phyloP scores from a whole-genome alignment of 768 basidiomycete species.

The Mycena kentingensis region DNA sequence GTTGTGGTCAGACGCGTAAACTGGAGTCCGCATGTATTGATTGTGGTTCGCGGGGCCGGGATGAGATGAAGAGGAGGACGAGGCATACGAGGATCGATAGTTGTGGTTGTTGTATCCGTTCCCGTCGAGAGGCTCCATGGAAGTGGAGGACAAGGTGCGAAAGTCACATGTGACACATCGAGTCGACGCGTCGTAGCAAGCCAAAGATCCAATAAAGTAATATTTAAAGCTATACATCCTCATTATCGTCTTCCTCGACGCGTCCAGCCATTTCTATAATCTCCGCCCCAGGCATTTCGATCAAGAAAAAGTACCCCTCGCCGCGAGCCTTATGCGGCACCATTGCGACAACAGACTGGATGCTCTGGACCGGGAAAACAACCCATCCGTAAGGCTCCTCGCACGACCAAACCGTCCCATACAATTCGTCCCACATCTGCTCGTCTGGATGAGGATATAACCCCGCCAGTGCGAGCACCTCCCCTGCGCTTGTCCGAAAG shows the following conservation, averaged over 20 bases:
- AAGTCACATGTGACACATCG: not conserved
- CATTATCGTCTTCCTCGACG: not conserved
- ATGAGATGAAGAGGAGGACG: not conserved
- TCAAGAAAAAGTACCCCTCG: slow-evolving; percentile 2
- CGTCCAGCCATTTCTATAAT: not conserved
- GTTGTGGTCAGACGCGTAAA: too few species aligned
- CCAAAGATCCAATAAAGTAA: not conserved
- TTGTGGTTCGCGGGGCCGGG: too few species aligned
- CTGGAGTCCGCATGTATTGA: too few species aligned
- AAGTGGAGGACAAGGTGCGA: not conserved
- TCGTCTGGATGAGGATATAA: not conserved
- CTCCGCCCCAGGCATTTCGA: slow-evolving; percentile 8
- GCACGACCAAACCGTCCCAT: slow-evolving; percentile 2
- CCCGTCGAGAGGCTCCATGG: not conserved
- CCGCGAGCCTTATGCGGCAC: slow-evolving; percentile 4
- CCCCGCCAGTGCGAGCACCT: not conserved
- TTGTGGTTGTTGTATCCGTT: not conserved
- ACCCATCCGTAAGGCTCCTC: not conserved
- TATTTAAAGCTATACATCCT: not conserved
- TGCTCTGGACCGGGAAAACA: not conserved
- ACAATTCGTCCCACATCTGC: not conserved
- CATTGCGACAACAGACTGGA: slow-evolving; percentile 11
- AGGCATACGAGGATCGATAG: not conserved
- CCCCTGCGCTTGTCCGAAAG: not conserved
- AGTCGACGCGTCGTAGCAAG: not conserved